Percentiles rank a stretch among this genome's conserved stretches.
Conservation (phyloP, 176 grass and related monocot species). For the Olyra latifolia region DNA sequence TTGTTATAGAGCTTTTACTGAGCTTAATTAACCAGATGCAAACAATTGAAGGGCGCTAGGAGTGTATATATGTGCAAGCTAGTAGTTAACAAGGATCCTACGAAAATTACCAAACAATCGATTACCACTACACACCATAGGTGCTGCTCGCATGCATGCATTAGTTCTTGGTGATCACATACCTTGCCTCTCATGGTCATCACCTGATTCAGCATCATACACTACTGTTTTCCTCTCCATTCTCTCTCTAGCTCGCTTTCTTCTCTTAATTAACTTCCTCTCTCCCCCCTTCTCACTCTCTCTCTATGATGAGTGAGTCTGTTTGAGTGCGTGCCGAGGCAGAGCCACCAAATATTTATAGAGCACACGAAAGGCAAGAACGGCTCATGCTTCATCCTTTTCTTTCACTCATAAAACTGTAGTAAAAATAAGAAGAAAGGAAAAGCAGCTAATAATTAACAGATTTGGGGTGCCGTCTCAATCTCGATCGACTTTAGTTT, state of each 20-base stretch:
- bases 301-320: not conserved
- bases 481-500: not conserved
- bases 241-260: no score
- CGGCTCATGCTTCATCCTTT: not conserved
- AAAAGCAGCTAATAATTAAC: slow-evolving; percentile 5
- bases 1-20: not conserved
- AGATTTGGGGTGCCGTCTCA: slow-evolving; percentile 12
- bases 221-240: slow-evolving; percentile 63
- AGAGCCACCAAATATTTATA: slow-evolving; percentile 37
- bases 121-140: not conserved
- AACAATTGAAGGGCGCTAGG: not conserved
- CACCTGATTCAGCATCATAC: slow-evolving; percentile 56
- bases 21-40: not conserved
- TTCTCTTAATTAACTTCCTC: no score
- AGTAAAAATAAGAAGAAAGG: not conserved
- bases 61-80: not conserved
- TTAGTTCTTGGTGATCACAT: not conserved
- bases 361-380: slow-evolving; percentile 6
- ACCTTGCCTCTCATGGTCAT: slow-evolving; percentile 85
- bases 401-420: not conserved
- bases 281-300: not conserved
- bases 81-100: not conserved
- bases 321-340: slow-evolving; percentile 28
- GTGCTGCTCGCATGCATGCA: not conserved
- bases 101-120: not conserved